A percentile compares a stretch with the other conserved stretches of the same genome.
Conservation (phyloP, 345 rosid genomes). For the Aegle marmelos region DNA sequence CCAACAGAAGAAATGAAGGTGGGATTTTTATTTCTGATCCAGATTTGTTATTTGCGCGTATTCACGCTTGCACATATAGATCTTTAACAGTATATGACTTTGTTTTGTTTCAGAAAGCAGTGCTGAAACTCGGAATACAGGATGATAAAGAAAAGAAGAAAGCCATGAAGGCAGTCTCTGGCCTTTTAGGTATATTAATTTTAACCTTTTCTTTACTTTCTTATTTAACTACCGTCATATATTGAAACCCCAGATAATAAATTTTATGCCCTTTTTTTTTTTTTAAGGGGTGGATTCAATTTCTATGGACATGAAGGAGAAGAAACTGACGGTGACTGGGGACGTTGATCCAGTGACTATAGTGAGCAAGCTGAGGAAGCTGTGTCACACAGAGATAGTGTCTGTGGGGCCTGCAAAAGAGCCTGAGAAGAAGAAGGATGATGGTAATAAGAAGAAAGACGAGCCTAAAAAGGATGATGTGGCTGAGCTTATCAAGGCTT, state of each 20-base stretch:
- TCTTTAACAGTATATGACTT: neutral
- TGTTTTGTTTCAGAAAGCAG: conserved; percentile 46
- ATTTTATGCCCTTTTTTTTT: neutral
- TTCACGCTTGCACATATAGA: neutral
- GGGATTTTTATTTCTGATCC: neutral
- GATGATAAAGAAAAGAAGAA: conserved; percentile 46
- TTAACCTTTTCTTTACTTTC: neutral
- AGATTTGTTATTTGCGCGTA: neutral
- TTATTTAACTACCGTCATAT: neutral
- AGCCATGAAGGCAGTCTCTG: conserved; percentile 47
- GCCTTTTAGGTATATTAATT: conserved; percentile 40
- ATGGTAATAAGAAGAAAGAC: conserved; percentile 18
- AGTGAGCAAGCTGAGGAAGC: conserved; percentile 51
- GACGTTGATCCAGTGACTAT: conserved; percentile 40
- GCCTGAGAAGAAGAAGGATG: conserved; percentile 47
- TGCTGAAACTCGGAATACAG: conserved; percentile 38
- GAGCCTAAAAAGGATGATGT: conserved; percentile 16
- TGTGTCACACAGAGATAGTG: conserved; percentile 41
- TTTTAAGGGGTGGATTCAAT: conserved; percentile 47
- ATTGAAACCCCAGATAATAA: neutral
- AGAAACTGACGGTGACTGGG: conserved; percentile 57
- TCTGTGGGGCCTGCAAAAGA: conserved; percentile 64
- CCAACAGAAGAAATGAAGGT: conserved; percentile 5
- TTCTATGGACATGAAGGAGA: conserved; percentile 55
- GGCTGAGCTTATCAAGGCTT: conserved; percentile 21